Evolutionary conservation across 345 rosid species (phyloP), one percentile per base, ranked within the genome.

Genomic region (Populus alba): DNA sequence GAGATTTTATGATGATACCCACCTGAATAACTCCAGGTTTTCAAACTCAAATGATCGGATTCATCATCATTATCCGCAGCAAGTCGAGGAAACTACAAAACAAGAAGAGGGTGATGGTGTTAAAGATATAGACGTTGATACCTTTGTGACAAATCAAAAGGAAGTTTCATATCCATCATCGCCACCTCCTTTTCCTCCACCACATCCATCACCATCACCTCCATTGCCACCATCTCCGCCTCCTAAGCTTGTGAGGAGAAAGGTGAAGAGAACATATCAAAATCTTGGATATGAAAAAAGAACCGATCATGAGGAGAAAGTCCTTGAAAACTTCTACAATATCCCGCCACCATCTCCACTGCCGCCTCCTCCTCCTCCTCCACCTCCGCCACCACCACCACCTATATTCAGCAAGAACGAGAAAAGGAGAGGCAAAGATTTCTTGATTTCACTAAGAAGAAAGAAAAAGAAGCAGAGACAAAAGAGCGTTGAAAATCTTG

Each of bases 401-500:
- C 45, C 15, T 9, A 68, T 47, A 75, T 57, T 75, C 33, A 77
- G 55, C 57, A 86, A 63, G 79, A 70, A 70, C 27, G 91, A 86
- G 89, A 92, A 89, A 77, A 87, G 81, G 90, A 90, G 87, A 86
- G 90, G 89, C 3, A 93, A 87, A 77, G 98, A 93, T 8, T 86
- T 92, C 80, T 83, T 91, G 39, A 81, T 27, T 53, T 82, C 94
- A 15, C 16, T 92, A 11, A 81, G 87, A 71, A 85, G 87, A 73
- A 91, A 62, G 87, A 91, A 77, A 84, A 92, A 90, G 90, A 88
- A 88, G 72, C 97, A 86, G 69, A 78, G 97, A 67, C 97, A 95
- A 84, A 90, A 87, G 81, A 95, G 98, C 82, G 87, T 89, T 31
- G 98, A 94, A 75, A 90, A 90, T 71, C 93, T 94, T 13, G 97